Evolutionary conservation across 345 rosid species (phyloP), one percentile per base, ranked within the genome.

Genomic region (Toxicodendron radicans): DNA sequence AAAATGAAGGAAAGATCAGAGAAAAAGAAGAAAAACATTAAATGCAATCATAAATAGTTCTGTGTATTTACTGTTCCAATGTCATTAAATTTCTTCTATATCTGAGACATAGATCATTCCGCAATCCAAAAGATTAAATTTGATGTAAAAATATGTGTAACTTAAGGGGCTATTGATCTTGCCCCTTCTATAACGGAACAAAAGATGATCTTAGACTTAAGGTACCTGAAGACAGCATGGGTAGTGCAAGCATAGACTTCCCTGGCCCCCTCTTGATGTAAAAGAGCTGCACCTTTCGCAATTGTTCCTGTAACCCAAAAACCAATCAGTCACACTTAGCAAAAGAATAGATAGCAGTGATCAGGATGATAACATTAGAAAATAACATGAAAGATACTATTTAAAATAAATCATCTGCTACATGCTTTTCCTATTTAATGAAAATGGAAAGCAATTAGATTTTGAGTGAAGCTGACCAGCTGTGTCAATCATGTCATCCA

Each of bases 401-500:
- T 7, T 7, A 62, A 17, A 70, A 38, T 43, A 49, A 53, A 49
- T 53, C 18, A 27, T 21, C 7, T 11, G 51, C 35, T 49, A 17
- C 75, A 79, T 57, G 59, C 20, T 78, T 59, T 64, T 56, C 20
- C 58, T 10, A 7, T 32, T 12, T 53, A 27, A 57, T 8, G 56
- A 53, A 33, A 77, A 23, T 4, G 30, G 33, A 32, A n/a, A 57
- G 48, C 24, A 58, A 60, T 13, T 27, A n/a, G 74, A 62, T 33
- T 49, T 33, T 49, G 4, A 59, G 41, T 7, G 49, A 30, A 73
- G 74, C 86, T 81, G 77, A 92, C 99, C 99, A 7, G 98, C 99
- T 43, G 99, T 93, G 76, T 95, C 98, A 76, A 95, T 95, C 99
- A 95, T 95, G 85, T 95, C 97, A 80, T 93, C 98, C 76, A 93